These are phyloP conservation scores for Colletotrichum eleusines DNA, from an alignment of 2,329 filamentous ascomycete species.

Conservation along the genomic window DNA sequence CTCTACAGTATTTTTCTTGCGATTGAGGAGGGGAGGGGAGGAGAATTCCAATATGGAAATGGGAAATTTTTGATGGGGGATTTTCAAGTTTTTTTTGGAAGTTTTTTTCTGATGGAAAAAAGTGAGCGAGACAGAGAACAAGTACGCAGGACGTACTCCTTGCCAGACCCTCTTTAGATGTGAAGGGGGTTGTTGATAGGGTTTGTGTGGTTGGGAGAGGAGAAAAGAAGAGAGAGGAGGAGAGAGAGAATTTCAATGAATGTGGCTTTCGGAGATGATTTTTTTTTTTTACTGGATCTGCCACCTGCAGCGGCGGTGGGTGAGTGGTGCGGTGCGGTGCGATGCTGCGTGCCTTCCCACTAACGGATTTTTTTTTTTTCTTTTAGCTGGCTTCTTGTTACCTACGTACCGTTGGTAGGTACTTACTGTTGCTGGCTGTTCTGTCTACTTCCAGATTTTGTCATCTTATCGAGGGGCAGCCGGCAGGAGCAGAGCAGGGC, in stretches of 20 bases:
- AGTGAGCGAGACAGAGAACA: slow-evolving; percentile 70
- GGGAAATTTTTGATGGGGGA: slow-evolving; percentile 53
- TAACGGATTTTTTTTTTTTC: slow-evolving; percentile 18
- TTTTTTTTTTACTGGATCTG: slow-evolving; percentile 43
- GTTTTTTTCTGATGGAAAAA: slow-evolving; percentile 64
- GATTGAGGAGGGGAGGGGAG: slow-evolving; percentile 41
- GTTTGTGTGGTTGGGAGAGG: slow-evolving; percentile 62
- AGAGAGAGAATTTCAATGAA: slow-evolving; percentile 52
- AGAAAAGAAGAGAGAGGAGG: slow-evolving; percentile 53
- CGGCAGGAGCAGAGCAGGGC: slow-evolving; percentile 17
- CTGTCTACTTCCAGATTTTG: slow-evolving; percentile 29
- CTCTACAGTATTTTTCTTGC: slow-evolving; percentile 36
- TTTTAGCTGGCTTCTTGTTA: background rate
- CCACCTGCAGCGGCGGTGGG: slow-evolving; percentile 27
- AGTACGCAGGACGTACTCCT: slow-evolving; percentile 71
- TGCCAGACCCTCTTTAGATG: slow-evolving; percentile 62
- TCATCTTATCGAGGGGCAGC: slow-evolving; percentile 25
- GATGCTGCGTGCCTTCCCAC: slow-evolving; percentile 20
- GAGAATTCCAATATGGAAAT: slow-evolving; percentile 41
- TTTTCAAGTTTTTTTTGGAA: slow-evolving; percentile 72
- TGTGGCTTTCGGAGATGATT: slow-evolving; percentile 42
- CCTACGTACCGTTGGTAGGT: no score
- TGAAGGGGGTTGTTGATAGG: slow-evolving; percentile 60
- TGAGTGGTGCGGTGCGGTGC: background rate
- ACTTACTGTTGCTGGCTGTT: background rate